Base-by-base conservation (phyloP, 805 yeast species). In the Yamadazyma olivae region DNA sequence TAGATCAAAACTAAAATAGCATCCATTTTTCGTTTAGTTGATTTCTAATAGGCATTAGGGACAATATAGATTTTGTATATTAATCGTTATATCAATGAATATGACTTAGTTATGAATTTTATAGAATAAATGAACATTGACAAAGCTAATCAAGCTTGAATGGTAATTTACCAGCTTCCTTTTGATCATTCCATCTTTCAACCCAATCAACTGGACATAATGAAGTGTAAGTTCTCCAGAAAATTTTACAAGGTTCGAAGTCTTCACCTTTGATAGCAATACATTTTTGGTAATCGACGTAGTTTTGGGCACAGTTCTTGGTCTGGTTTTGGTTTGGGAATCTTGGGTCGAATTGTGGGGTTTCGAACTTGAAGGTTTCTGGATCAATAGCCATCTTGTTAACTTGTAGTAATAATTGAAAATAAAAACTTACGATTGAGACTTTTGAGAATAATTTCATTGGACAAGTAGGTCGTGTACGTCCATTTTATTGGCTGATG, bases 261-360 rank as follows among this genome's bases (percentile, higher is more conserved):
- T 90, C 98, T 71, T 91, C 97, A 61, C 99, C 99, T 74, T 91
- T 91, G 50, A 90, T 88, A 57, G 81, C 84, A 62, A 93, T 79
- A 75, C 99, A 93, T 70, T 89, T 90, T 83, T 85, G 93, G 81
- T 91, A 93, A 70, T 93, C 99, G 57, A 93, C 88, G 74, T 91
- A 93, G 53, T 91, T 77, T 74, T 91, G 97, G 81, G 91, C 95
- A 77, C 98, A 93, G 77, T 91, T 96, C 74, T 84, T 89, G 57
- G 97, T 87, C 72, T 91, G 99, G 81, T 91, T 91, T 68, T 81
- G 90, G 75, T 88, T 80, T 51, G 99, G 98, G 81, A 90, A 90
- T 68, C 96, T 83, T 57, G 95, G 83, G 67, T 86, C 95, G 72
- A 84, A 84, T 52, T 63, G 69, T 21, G 69, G 68, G 33, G 70